Conservation (phyloP, 805 yeast species). For the Kluyveromyces starmeri region DNA sequence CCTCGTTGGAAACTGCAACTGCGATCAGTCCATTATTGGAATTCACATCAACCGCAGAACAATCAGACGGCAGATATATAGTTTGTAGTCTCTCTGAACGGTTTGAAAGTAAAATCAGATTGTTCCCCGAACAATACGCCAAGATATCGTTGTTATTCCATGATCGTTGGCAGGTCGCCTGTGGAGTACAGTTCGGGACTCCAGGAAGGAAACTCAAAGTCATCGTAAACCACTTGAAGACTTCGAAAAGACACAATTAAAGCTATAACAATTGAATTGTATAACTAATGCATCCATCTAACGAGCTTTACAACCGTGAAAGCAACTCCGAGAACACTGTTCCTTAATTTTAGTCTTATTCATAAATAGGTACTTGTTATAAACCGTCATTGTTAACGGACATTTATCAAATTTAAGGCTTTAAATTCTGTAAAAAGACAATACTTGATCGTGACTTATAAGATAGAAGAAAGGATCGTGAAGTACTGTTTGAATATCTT, state of each 20-base stretch:
- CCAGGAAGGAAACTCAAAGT: constrained; percentile 75
- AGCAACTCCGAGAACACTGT: too few species aligned
- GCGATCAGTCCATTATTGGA: constrained; percentile 52
- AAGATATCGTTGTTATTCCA: constrained; percentile 63
- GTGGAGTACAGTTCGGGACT: constrained; percentile 54
- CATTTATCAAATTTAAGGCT: too few species aligned
- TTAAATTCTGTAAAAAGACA: too few species aligned
- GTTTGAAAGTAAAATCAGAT: constrained; percentile 56
- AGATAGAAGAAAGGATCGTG: too few species aligned
- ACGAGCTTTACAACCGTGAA: too few species aligned
- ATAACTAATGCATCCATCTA: too few species aligned
- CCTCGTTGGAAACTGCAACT: constrained; percentile 36
- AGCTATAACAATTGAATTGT: too few species aligned
- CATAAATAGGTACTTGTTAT: background rate
- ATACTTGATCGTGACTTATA: too few species aligned
- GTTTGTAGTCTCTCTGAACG: constrained; percentile 60
- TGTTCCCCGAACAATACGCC: constrained; percentile 83
- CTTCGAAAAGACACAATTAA: too few species aligned
- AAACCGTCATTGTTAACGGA: background rate
- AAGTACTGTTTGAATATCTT: too few species aligned
- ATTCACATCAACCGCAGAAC: constrained; percentile 58
- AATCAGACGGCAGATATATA: constrained; percentile 58
- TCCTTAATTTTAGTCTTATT: background rate
- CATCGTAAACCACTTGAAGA: too few species aligned
- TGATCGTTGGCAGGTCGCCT: constrained; percentile 46